phyloP scores from a whole-genome alignment of 176 grass and related monocot genomes.

The Eleusine coracana region DNA sequence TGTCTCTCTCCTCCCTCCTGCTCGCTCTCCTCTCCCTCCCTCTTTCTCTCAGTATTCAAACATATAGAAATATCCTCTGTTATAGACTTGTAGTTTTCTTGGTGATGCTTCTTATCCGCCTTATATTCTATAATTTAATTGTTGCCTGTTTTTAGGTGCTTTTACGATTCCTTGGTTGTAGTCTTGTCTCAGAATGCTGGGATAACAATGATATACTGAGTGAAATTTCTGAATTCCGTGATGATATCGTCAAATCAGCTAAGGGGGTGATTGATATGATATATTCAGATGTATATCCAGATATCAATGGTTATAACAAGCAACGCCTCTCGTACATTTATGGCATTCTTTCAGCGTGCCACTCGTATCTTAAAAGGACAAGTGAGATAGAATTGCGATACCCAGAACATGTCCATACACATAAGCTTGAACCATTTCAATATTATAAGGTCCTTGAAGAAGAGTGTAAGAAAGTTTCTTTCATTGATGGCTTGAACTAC shows the following conservation, averaged over 20 bases:
- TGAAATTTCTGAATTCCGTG: constrained; percentile 88
- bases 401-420: constrained; percentile 64
- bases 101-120: constrained; percentile 32
- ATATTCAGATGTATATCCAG: constrained; percentile 68
- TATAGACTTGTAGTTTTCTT: constrained; percentile 48
- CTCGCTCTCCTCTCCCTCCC: background rate
- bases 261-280: constrained; percentile 81
- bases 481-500: constrained; percentile 78
- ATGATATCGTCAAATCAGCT: constrained; percentile 80
- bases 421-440: constrained; percentile 76
- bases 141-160: constrained; percentile 66
- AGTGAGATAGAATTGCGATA: constrained; percentile 67
- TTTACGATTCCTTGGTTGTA: constrained; percentile 74
- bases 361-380: constrained; percentile 58
- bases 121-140: constrained; percentile 38
- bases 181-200: constrained; percentile 86
- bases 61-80: constrained; percentile 5
- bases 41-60: background rate
- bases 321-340: constrained; percentile 87
- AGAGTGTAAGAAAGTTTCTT: constrained; percentile 84
- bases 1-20: constrained; percentile 28
- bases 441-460: constrained; percentile 94
- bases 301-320: constrained; percentile 87
- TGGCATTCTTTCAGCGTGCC: constrained; percentile 85
- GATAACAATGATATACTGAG: constrained; percentile 81